A percentile compares a stretch with the other conserved stretches of the same genome.
These are phyloP conservation scores for Eustoma russellianum DNA, from an alignment of 257 asterid species.

Conservation along the genomic window DNA sequence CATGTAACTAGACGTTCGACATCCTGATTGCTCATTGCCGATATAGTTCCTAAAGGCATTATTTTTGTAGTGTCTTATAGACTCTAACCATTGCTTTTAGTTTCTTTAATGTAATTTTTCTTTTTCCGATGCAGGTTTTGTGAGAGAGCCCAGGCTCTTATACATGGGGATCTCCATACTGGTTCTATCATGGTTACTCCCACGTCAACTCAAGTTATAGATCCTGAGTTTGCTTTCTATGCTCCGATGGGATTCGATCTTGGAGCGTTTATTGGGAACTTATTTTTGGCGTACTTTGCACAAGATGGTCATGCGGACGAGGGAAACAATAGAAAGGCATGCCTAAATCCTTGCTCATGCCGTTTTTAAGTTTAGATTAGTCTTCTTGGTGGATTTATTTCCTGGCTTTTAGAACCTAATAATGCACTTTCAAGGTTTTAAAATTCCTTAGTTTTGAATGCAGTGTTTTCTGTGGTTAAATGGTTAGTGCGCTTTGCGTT, in stretches of 20 bases:
- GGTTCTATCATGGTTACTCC: slow-evolving; percentile 86
- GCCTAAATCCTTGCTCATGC: background rate
- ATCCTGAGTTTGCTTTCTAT: slow-evolving; percentile 88
- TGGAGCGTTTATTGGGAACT: slow-evolving; percentile 91
- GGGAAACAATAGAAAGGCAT: slow-evolving; percentile 64
- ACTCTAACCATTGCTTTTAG: too few relatives aligned
- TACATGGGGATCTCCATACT: slow-evolving; percentile 95
- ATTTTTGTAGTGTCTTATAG: slow-evolving; percentile 4
- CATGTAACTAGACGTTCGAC: slow-evolving; percentile 31
- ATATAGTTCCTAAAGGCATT: background rate
- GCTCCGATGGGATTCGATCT: slow-evolving; percentile 93
- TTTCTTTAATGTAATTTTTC: background rate
- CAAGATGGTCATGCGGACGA: slow-evolving; percentile 84
- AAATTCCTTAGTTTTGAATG: too few relatives aligned
- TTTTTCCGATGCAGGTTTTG: slow-evolving; percentile 59
- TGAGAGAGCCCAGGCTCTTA: slow-evolving; percentile 92
- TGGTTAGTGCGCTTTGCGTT: too few relatives aligned
- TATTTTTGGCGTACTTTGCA: slow-evolving; percentile 77
- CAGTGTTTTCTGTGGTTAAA: too few relatives aligned
- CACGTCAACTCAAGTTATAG: slow-evolving; percentile 84
- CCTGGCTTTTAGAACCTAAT: too few relatives aligned
- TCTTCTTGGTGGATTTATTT: too few relatives aligned
- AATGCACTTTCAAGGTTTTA: too few relatives aligned
- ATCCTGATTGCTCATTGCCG: slow-evolving; percentile 2
- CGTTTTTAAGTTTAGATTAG: too few relatives aligned